Base-by-base conservation (phyloP, 192 early-diverging fungal species). In the Coemansia sp. region DNA sequence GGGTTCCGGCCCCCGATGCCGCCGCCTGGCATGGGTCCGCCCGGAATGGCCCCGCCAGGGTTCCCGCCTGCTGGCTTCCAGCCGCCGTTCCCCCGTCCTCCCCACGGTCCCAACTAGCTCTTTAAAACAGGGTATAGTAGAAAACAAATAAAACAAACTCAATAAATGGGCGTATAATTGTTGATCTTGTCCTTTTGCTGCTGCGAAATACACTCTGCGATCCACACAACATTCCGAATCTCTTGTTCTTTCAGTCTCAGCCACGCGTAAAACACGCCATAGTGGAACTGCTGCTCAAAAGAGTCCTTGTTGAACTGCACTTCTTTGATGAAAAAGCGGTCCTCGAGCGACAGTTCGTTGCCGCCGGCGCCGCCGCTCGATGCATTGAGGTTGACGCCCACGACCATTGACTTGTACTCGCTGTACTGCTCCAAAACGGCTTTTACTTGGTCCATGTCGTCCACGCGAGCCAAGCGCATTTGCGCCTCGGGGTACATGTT, bases 161-260 rank as follows among this genome's bases (percentile, higher is more conserved):
- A 96, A 76, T 94, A 96, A 36, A 97, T 92, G 8, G 91, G 77
- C 44, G 96, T 97, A 80, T 95, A 98, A 75, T 89, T 93, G 78
- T 85, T 88, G 81, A 98, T 92, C 68, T 91, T 85, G 60, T 96
- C 93, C 84, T 94, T 96, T 71, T 97, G 95, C 61, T 92, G 87
- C 82, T 96, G 95, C n/a, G 93, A 89, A 71, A 98, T 97, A 75
- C 96, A 98, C 82, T 99, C 96, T 28, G 94, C 91, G 71, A 99
- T 96, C 96, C 95, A 99, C 36, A 96, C 89, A 81, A 99, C 93
- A 73, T 98, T 98, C 40, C 97, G 85, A 59, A 99, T 92, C 81
- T 99, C 96, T 63, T 99, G 97, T 81, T 99, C 97, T 84, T 95
- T 95, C 60, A 99, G 82, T 73, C 94, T 92, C 56, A 99, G 76